Evolutionary conservation across 768 basidiomycete genomes (phyloP).

Genomic region (Serendipita sp.): DNA sequence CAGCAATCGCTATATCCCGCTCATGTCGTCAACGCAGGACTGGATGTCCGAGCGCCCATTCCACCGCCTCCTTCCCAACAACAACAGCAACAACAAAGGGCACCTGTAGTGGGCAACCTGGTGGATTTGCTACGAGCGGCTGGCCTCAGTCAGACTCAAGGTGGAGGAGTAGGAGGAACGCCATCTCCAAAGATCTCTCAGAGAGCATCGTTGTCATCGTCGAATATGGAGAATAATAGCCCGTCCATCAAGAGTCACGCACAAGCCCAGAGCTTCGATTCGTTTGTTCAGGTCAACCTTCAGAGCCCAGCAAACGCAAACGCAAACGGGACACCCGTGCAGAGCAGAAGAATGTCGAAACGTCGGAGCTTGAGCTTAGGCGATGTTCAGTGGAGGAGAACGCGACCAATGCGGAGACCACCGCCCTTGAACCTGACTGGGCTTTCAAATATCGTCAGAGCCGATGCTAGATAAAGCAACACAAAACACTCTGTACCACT

Average conservation of each 20-base stretch:
- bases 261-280: not conserved
- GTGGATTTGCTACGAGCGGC: not conserved
- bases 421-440: not conserved
- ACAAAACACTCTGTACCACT: no score
- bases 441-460: not conserved
- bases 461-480: not conserved
- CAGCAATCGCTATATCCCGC: not conserved
- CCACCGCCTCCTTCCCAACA: not conserved
- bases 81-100: not conserved
- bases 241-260: not conserved
- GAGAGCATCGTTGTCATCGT: not conserved
- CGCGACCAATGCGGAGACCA: not conserved
- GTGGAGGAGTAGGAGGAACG: no score
- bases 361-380: not conserved
- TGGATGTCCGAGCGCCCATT: not conserved
- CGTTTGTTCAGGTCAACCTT: slow-evolving; percentile 1
- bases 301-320: not conserved
- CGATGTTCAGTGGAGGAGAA: not conserved
- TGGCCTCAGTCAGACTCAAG: not conserved
- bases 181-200: not conserved
- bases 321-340: not conserved
- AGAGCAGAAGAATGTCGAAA: not conserved
- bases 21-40: not conserved
- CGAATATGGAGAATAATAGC: not conserved
- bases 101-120: not conserved